A percentile compares a stretch with the other conserved stretches of the same genome.
Evolutionary conservation across 345 rosid genomes (phyloP).

Genomic region (Cardamine chenopodiifolia): DNA sequence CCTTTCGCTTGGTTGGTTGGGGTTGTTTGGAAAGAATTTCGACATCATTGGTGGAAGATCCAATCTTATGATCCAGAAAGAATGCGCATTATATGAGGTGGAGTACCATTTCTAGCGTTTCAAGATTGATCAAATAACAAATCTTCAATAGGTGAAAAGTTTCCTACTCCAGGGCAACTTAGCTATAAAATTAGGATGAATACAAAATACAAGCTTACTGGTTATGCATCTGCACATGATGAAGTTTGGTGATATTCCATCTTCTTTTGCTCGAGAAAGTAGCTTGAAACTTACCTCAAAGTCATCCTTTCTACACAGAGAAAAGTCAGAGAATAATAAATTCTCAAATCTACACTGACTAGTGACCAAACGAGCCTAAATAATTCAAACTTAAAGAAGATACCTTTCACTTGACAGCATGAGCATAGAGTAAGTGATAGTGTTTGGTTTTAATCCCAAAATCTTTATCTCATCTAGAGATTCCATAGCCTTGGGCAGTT

Average conservation of each 20-base stretch:
- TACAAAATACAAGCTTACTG: conserved; percentile 55
- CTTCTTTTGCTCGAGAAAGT: conserved; percentile 71
- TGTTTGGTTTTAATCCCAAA: conserved; percentile 63
- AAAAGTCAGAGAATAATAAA: conserved; percentile 17
- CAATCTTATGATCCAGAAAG: background rate
- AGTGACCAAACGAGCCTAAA: conserved; percentile 25
- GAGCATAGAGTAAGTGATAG: conserved; percentile 81
- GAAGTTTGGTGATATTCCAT: conserved; percentile 64
- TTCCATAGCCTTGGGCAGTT: conserved; percentile 76
- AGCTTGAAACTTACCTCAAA: conserved; percentile 66
- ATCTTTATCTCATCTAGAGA: conserved; percentile 73
- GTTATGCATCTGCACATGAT: conserved; percentile 74
- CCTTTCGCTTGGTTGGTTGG: background rate
- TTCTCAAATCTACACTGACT: conserved; percentile 18
- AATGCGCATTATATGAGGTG: background rate
- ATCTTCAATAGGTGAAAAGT: background rate
- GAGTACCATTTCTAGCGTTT: background rate
- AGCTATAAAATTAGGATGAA: background rate
- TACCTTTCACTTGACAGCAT: conserved; percentile 86
- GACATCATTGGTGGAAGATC: background rate
- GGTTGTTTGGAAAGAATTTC: conserved; percentile 1
- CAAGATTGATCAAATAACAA: background rate
- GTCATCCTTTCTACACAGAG: conserved; percentile 72
- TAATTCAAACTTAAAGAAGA: conserved; percentile 26
- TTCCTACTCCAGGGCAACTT: background rate